A percentile compares a stretch with the other conserved stretches of the same genome.
phyloP scores from a whole-genome alignment of 148 eudicot species.

The Spergularia marina region DNA sequence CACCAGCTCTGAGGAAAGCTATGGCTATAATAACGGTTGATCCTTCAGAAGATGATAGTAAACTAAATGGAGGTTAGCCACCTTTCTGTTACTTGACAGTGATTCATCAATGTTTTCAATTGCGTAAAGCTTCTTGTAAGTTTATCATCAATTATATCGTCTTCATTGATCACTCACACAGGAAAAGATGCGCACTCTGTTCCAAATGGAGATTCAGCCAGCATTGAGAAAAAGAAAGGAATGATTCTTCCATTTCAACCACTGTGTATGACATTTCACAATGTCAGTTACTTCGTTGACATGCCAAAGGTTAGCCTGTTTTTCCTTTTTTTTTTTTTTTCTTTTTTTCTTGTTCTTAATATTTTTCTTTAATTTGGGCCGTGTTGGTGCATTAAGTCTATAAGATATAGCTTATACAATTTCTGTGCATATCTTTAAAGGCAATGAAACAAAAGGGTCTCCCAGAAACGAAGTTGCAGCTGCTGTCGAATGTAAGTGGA shows the following conservation, averaged over 20 bases:
- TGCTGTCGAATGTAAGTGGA: conserved; percentile 72
- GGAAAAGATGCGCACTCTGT: conserved; percentile 21
- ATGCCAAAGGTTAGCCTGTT: conserved; percentile 69
- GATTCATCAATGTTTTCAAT: neutral
- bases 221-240: conserved; percentile 50
- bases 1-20: conserved; percentile 56
- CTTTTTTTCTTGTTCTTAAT: neutral
- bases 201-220: conserved; percentile 15
- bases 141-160: neutral
- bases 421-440: conserved; percentile 31
- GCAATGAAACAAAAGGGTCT: conserved; percentile 71
- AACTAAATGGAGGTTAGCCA: conserved; percentile 32
- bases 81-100: neutral
- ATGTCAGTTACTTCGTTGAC: conserved; percentile 82
- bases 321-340: neutral
- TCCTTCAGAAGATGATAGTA: conserved; percentile 23
- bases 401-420: neutral
- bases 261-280: conserved; percentile 76
- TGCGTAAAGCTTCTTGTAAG: neutral
- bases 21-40: conserved; percentile 42
- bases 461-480: conserved; percentile 67
- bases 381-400: neutral
- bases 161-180: conserved; percentile 9
- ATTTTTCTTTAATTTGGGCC: neutral
- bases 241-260: conserved; percentile 98